Conservation (phyloP, 1,139 yeast species). For the Kodamaea plutei region DNA sequence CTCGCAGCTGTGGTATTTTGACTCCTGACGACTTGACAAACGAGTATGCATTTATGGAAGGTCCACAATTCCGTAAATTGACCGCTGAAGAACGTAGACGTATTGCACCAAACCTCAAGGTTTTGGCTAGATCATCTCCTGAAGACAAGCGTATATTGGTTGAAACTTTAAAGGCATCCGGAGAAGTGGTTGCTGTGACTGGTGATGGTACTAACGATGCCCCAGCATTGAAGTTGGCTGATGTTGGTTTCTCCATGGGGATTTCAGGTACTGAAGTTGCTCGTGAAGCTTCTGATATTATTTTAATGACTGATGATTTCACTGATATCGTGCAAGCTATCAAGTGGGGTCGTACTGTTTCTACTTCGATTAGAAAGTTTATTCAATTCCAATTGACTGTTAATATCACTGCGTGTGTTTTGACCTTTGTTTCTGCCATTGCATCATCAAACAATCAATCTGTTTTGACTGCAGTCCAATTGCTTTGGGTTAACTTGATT, state of each 20-base stretch:
- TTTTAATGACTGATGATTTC: constrained; percentile 92
- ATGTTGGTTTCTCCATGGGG: constrained; percentile 94
- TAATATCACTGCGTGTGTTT: constrained; percentile 87
- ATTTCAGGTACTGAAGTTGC: constrained; percentile 93
- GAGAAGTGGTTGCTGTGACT: constrained; percentile 96
- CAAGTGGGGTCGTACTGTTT: constrained; percentile 98
- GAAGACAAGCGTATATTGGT: constrained; percentile 90
- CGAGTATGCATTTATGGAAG: constrained; percentile 78
- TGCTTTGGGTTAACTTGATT: constrained; percentile 93
- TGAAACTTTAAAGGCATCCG: constrained; percentile 70
- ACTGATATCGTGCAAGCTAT: constrained; percentile 96
- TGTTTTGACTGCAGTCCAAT: constrained; percentile 93
- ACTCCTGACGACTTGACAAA: constrained; percentile 49
- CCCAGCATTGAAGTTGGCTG: constrained; percentile 88
- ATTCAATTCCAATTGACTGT: constrained; percentile 96
- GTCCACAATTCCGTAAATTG: constrained; percentile 78
- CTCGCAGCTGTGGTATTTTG: constrained; percentile 79
- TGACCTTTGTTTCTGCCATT: constrained; percentile 92
- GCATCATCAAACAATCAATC: constrained; percentile 74
- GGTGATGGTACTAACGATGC: constrained; percentile 99
- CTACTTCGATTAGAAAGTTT: constrained; percentile 89
- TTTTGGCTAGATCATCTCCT: constrained; percentile 91
- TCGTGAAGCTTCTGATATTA: constrained; percentile 91
- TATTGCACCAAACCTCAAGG: constrained; percentile 70
- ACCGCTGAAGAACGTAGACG: constrained; percentile 51